Evolutionary conservation across 1,139 yeast genomes (phyloP), one percentile per base, ranked within the genome.

Genomic region (Pichia sp.): DNA sequence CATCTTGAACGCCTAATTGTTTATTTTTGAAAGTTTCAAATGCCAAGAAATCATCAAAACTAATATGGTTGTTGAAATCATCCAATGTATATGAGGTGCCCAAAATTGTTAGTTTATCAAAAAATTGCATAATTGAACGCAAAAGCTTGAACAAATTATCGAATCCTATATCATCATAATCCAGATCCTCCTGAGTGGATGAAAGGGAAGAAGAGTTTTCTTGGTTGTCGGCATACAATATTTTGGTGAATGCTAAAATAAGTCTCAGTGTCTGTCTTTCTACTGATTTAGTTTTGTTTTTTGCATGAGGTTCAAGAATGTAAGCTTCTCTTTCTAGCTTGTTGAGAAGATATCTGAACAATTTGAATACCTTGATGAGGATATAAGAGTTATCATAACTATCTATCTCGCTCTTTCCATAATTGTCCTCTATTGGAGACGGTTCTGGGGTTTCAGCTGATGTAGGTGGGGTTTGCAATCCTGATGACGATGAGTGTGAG

Each of bases 141-240:
- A 67, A 48, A 24, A 68, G 63, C 52, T 66, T 67, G 54, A 68
- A 68, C 47, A 68, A 47, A 9, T 61, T 55, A 51, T 67, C 71
- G 60, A 68, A 68, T 2, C 63, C 66, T 31, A 56, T 47, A 50
- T 64, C 69, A 44, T 62, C 59, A 42, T 56, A 59, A 29, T 55
- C 61, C 2, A 31, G 20, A 7, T 42, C 46, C 20, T 31, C 49
- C 36, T 14, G 55, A n/a, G 50, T 31, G 9, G 46, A 6, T 5
- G 51, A 55, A 20, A 55, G 56, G 12, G 48, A 48, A 4, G 49
- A 54, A 30, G 41, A 38, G 16, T 17, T 38, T 48, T 47, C 53
- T 2, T 49, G 52, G 10, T n/a, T 45, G 47, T 67, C 71, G 29
- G 64, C 60, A 52, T 64, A 68, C 14, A 67, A 44, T 3, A 66